Evolutionary conservation across 2,329 filamentous ascomycete genomes (phyloP).

Genomic region (Coniochaeta sp.): DNA sequence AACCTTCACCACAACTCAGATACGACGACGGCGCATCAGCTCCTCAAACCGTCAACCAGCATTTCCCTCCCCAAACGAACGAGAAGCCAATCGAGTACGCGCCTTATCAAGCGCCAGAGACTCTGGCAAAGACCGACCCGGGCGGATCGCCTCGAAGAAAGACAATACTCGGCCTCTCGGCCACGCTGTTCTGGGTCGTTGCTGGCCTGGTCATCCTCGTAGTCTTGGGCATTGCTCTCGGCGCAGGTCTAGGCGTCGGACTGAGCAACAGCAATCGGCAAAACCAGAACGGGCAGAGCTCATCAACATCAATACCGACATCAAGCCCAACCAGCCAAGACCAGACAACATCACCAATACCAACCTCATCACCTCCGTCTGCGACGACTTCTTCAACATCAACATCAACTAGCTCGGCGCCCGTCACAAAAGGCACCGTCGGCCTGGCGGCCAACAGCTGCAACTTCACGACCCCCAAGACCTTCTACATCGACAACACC

Average conservation of each 20-base stretch:
- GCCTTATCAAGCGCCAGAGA: not conserved
- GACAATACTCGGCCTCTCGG: constrained; percentile 1
- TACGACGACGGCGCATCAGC: not conserved
- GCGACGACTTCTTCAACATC: not conserved
- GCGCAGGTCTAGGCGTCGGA: constrained; percentile 2
- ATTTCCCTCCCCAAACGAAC: not conserved
- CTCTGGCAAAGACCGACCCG: not conserved
- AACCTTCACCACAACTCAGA: not conserved
- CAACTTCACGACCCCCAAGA: not conserved
- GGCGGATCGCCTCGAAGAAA: not conserved
- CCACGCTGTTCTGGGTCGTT: not conserved
- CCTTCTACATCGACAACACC: not conserved
- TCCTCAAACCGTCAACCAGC: not conserved
- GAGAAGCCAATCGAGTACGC: not conserved
- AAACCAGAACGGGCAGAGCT: not conserved
- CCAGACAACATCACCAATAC: not conserved
- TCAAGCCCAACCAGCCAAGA: not conserved
- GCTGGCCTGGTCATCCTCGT: not conserved
- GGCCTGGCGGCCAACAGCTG: constrained; percentile 4
- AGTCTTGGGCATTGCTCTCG: not conserved
- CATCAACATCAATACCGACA: not conserved
- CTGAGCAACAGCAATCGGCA: not conserved
- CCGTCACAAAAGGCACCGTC: constrained; percentile 2
- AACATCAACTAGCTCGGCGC: not conserved
- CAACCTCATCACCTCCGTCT: not conserved